phyloP scores from a whole-genome alignment of 1,139 yeast genomes.

The Diutina sp. region DNA sequence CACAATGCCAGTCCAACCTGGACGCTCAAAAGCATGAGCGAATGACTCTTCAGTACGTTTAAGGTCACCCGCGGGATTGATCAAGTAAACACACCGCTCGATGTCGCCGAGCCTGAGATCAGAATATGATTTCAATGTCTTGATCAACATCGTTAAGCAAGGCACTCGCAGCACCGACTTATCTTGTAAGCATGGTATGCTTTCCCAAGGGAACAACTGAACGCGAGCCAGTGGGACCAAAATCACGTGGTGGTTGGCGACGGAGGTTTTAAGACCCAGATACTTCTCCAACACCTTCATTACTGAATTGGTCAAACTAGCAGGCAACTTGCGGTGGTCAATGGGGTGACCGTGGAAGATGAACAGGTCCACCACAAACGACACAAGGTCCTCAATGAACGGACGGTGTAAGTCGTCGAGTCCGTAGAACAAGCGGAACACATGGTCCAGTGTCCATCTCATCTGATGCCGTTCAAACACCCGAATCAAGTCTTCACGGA shows the following conservation, averaged over 20 bases:
- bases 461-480: neutral
- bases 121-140: conserved; percentile 18
- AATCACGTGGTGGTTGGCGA: neutral
- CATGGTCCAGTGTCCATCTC: neutral
- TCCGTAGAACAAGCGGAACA: conserved; percentile 13
- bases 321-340: no score
- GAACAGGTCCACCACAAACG: conserved; percentile 56
- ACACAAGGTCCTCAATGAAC: conserved; percentile 23
- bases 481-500: conserved; percentile 12
- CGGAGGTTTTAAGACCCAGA: neutral
- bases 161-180: conserved; percentile 68
- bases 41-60: conserved; percentile 54
- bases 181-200: conserved; percentile 39
- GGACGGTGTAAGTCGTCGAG: conserved; percentile 16
- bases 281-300: neutral
- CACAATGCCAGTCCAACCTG: neutral
- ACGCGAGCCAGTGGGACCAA: conserved; percentile 10
- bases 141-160: conserved; percentile 37
- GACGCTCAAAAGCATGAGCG: conserved; percentile 23
- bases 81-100: conserved; percentile 28
- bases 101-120: conserved; percentile 8
- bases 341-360: conserved; percentile 16
- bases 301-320: neutral
- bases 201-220: conserved; percentile 74
- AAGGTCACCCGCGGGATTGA: conserved; percentile 80